Evolutionary conservation across 192 early-diverging fungal species (phyloP).

Genomic region (Podila clonocystis): DNA sequence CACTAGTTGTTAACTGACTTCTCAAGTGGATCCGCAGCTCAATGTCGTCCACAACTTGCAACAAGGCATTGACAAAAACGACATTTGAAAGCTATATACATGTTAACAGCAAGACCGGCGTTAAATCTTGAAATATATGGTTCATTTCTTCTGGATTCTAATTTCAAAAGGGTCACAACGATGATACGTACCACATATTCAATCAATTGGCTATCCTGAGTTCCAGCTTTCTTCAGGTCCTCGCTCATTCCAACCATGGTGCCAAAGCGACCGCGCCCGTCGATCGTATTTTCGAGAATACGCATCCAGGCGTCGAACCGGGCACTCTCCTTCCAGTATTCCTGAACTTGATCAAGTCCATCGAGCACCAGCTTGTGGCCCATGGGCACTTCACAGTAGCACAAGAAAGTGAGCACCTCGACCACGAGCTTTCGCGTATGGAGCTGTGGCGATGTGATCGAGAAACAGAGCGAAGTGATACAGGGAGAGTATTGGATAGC

Average conservation of each 20-base stretch:
- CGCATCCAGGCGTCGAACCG: constrained; percentile 84
- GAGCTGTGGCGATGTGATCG: constrained; percentile 78
- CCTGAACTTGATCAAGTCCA: constrained; percentile 78
- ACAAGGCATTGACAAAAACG: constrained; percentile 80
- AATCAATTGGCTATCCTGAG: constrained; percentile 75
- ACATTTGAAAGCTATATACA: constrained; percentile 73
- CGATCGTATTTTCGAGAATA: constrained; percentile 76
- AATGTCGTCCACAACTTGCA: constrained; percentile 78
- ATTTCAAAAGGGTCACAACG: neutral
- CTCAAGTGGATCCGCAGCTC: constrained; percentile 77
- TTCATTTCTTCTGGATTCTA: neutral
- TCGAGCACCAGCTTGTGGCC: constrained; percentile 81
- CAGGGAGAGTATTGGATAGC: constrained; percentile 74
- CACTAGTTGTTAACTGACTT: constrained; percentile 77
- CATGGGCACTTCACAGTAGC: constrained; percentile 77
- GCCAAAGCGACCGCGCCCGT: constrained; percentile 82
- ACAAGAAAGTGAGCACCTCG: constrained; percentile 81
- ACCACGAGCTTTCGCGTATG: constrained; percentile 77
- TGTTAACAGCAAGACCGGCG: neutral
- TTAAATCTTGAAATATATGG: neutral
- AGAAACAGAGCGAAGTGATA: constrained; percentile 75
- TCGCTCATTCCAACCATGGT: constrained; percentile 80
- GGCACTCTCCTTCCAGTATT: constrained; percentile 69
- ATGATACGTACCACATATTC: constrained; percentile 68
- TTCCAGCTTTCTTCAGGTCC: constrained; percentile 71